These are phyloP conservation scores for Pistacia vera DNA, from an alignment of 345 rosid genomes.

Conservation along the genomic window DNA sequence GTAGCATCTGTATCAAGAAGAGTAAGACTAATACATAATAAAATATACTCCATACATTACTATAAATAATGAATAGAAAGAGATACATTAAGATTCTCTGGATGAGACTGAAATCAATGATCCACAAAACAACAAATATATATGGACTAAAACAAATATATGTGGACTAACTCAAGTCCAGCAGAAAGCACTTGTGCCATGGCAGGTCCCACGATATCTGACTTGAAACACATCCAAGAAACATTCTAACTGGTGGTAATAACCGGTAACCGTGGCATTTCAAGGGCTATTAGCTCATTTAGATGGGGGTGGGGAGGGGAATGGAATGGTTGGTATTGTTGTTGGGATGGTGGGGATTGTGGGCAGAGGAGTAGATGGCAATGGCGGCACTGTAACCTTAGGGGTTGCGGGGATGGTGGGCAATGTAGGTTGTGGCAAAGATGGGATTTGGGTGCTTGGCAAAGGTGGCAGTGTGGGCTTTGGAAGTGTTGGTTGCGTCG, in stretches of 20 bases:
- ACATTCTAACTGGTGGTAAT: neutral
- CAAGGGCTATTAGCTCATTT: slow-evolving; percentile 4
- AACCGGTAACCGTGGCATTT: neutral
- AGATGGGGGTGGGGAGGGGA: slow-evolving; percentile 23
- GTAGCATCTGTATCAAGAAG: neutral
- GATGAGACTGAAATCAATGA: neutral
- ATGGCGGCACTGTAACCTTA: too few relatives aligned
- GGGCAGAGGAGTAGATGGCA: too few relatives aligned
- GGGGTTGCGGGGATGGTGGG: too few relatives aligned
- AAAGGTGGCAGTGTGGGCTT: too few relatives aligned
- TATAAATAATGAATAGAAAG: neutral
- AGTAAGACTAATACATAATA: neutral
- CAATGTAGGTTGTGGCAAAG: too few relatives aligned
- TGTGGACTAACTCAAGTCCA: too few relatives aligned
- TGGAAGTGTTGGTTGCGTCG: too few relatives aligned
- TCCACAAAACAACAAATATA: neutral
- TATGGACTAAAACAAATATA: too few relatives aligned
- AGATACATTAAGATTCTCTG: neutral
- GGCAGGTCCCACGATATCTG: neutral
- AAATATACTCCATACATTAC: neutral
- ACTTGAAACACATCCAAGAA: neutral
- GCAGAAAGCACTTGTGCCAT: too few relatives aligned
- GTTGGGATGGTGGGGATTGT: slow-evolving; percentile 22
- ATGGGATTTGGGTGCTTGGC: too few relatives aligned
- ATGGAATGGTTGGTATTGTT: neutral